Evolutionary conservation across 257 asterid species (phyloP), one percentile per base, ranked within the genome.

Genomic region (Scutellaria baicalensis): DNA sequence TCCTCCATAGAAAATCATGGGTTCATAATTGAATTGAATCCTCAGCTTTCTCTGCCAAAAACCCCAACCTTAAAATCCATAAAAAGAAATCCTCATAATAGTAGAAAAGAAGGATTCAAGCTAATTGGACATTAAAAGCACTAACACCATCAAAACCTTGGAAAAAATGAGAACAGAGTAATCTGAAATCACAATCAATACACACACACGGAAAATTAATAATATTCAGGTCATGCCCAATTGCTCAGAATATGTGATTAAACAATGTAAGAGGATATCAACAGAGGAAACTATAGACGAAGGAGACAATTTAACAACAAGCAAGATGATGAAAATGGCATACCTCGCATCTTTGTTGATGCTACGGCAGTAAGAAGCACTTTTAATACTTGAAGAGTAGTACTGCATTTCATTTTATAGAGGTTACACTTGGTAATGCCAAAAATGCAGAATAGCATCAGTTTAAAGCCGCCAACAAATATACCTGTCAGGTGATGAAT

Each of bases 351-450:
- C 81, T 85, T 91, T 66, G 89, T 69, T 9, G 99, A 94, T 71
- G 99, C 88, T 66, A 91, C 96, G 72, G 96, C 96, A 57, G 98
- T 91, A 73, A 94, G 93, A 78, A 91, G 95, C 77, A 91, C 99
- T 86, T 94, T 94, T 79, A 94, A 79, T 35, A 94, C 97, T 87
- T 94, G 97, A 79, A 94, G 99, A 75, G 92, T 84, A 9, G 99
- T 94, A 69, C 99, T 94, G 97, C 86, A 82, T 65, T 72, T 70
- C 75, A 79, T 69, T 73, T 65, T 33, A 49, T 69, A 75, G 31
- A 58, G 70, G 66, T 73, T 78, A 85, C 55, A 70, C 11, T 64
- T 40, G 21, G 47, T 44, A 75, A 75, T 58, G 48, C 66, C 40
- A 70, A 48, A 54, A 13, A 52, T 58, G 57, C 59, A 56, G 35